Evolutionary conservation across 2,329 filamentous ascomycete species (phyloP).

Genomic region (Sclerotinia subarctica): DNA sequence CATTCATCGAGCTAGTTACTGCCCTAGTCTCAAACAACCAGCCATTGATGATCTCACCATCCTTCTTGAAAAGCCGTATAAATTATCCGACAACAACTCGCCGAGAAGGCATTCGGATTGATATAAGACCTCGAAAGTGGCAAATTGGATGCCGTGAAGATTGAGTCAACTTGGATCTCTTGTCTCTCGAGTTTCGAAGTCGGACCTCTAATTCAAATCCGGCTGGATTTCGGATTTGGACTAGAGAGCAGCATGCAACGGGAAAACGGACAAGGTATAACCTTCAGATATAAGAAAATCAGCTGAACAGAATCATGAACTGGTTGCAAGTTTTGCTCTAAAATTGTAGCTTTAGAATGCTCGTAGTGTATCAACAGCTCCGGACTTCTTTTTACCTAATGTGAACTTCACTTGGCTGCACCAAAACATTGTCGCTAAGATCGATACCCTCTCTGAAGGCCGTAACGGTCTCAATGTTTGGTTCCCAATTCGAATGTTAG

Average conservation of each 20-base stretch:
- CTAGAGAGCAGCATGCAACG: neutral
- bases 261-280: neutral
- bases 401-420: neutral
- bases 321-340: neutral
- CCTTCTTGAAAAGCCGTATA: constrained; percentile 27
- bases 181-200: neutral
- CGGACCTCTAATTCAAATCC: too few species aligned
- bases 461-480: neutral
- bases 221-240: neutral
- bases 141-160: constrained; percentile 8
- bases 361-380: neutral
- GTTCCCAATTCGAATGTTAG: neutral
- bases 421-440: neutral
- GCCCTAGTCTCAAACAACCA: constrained; percentile 28
- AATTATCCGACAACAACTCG: constrained; percentile 30
- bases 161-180: neutral
- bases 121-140: constrained; percentile 35
- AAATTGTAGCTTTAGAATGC: neutral
- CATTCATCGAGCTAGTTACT: neutral
- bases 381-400: neutral
- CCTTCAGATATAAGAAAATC: neutral
- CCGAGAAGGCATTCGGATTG: constrained; percentile 26
- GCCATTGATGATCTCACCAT: constrained; percentile 32
- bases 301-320: neutral
- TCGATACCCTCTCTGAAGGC: neutral